These are phyloP conservation scores for Phytophthora brassicae DNA, from an alignment of 352 stramenopile species.

Conservation along the genomic window DNA sequence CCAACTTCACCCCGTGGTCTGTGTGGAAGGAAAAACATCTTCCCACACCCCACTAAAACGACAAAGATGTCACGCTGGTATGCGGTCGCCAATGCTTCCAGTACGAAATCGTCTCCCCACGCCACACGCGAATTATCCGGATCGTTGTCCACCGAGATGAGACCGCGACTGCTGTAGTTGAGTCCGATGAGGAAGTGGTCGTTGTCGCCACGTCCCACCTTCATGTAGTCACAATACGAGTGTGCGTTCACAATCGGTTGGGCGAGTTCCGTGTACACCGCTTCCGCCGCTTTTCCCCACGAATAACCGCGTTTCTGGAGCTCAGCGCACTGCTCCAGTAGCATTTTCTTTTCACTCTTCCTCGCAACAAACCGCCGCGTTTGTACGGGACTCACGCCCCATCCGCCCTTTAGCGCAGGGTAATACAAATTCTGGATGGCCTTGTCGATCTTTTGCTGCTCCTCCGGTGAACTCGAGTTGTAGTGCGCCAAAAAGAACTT, in stretches of 20 bases:
- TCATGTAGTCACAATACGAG: slow-evolving; percentile 88
- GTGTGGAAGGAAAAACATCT: slow-evolving; percentile 90
- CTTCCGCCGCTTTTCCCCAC: slow-evolving; percentile 72
- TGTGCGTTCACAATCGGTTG: slow-evolving; percentile 69
- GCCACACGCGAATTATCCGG: slow-evolving; percentile 77
- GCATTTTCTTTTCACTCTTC: slow-evolving; percentile 66
- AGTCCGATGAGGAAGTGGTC: slow-evolving; percentile 78
- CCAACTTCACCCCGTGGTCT: slow-evolving; percentile 50
- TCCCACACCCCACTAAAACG: slow-evolving; percentile 82
- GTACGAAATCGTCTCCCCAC: slow-evolving; percentile 87
- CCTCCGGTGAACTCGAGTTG: slow-evolving; percentile 49
- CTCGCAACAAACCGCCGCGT: slow-evolving; percentile 77
- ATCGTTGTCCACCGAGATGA: slow-evolving; percentile 85
- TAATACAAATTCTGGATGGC: slow-evolving; percentile 88
- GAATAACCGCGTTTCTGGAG: slow-evolving; percentile 81
- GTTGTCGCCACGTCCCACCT: slow-evolving; percentile 72
- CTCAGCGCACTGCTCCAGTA: slow-evolving; percentile 77
- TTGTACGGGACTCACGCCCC: slow-evolving; percentile 83
- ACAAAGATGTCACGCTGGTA: slow-evolving; percentile 90
- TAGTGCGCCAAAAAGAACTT: slow-evolving; percentile 83
- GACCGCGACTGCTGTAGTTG: slow-evolving; percentile 74
- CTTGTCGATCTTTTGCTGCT: slow-evolving; percentile 78
- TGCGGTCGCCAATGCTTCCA: slow-evolving; percentile 82
- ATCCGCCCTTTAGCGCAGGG: slow-evolving; percentile 76
- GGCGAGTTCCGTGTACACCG: slow-evolving; percentile 76